These are phyloP conservation scores for Cenchrus fungigraminus DNA, from an alignment of 176 grass and related monocot species.

Conservation along the genomic window DNA sequence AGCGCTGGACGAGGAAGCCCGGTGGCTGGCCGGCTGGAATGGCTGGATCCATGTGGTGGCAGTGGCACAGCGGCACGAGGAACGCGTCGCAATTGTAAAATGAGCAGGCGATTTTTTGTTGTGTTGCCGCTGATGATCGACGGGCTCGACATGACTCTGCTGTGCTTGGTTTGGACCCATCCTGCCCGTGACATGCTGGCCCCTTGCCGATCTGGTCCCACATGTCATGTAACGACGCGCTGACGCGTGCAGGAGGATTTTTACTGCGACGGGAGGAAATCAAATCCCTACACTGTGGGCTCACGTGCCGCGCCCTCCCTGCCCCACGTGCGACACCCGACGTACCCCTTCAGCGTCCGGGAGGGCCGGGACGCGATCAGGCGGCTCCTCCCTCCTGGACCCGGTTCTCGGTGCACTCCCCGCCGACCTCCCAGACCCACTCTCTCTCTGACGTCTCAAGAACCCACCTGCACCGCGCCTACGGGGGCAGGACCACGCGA, in stretches of 20 bases:
- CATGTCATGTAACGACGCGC: not conserved
- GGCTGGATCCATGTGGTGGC: not conserved
- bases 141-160: not conserved
- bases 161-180: not conserved
- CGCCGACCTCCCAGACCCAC: not conserved
- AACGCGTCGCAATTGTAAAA: slow-evolving; percentile 37
- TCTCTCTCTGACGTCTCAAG: too few species aligned
- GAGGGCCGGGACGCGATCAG: not conserved
- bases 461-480: not conserved
- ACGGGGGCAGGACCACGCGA: not conserved
- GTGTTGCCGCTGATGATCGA: not conserved
- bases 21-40: not conserved
- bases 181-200: slow-evolving; percentile 25
- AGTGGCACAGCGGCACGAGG: not conserved
- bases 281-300: not conserved
- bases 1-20: not conserved
- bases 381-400: not conserved
- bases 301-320: not conserved
- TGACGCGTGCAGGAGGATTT: not conserved
- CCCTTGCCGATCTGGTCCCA: not conserved
- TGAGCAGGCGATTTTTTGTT: not conserved
- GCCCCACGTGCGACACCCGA: slow-evolving; percentile 22
- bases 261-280: not conserved
- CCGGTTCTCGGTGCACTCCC: not conserved
- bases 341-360: slow-evolving; percentile 2